Conservation (phyloP, 2,329 filamentous ascomycete genomes). For the Lasiodiplodia theobromae region DNA sequence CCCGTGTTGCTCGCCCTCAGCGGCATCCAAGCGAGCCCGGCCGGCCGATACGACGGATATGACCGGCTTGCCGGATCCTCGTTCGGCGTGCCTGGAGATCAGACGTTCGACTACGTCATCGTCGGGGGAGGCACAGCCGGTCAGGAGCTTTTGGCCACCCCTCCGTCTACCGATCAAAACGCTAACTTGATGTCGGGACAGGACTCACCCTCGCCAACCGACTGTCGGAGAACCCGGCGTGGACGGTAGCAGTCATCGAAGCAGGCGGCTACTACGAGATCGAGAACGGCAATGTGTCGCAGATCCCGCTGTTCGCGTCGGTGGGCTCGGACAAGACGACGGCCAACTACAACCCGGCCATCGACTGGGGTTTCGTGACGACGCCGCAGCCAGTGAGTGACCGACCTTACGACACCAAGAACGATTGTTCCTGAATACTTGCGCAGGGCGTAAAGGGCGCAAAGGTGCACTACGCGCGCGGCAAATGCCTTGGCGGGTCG, state of each 20-base stretch:
- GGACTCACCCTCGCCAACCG: slow-evolving; percentile 11
- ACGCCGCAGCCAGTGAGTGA: slow-evolving; percentile 33
- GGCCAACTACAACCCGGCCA: slow-evolving; percentile 35
- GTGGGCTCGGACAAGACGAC: slow-evolving; percentile 31
- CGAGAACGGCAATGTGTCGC: slow-evolving; percentile 35
- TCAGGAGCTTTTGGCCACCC: no score
- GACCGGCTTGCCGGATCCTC: no score
- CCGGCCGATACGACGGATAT: no score
- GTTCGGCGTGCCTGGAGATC: no score
- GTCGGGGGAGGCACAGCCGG: slow-evolving; percentile 29
- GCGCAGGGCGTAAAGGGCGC: slow-evolving; percentile 8
- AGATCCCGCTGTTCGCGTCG: slow-evolving; percentile 35
- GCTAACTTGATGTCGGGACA: no score
- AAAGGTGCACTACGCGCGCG: slow-evolving; percentile 37
- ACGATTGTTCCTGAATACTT: not conserved
- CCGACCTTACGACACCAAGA: no score
- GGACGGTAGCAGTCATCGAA: slow-evolving; percentile 29
- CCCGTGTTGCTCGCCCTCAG: no score
- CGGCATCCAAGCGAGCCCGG: no score
- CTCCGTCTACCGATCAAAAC: no score
- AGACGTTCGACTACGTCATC: slow-evolving; percentile 29
- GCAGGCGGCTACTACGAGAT: slow-evolving; percentile 35
- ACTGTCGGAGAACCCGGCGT: slow-evolving; percentile 3
- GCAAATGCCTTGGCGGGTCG: slow-evolving; percentile 30
- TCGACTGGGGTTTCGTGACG: slow-evolving; percentile 39